Base-by-base conservation (phyloP, 1,284 basidiomycete species). In the Rhizoctonia solani region DNA sequence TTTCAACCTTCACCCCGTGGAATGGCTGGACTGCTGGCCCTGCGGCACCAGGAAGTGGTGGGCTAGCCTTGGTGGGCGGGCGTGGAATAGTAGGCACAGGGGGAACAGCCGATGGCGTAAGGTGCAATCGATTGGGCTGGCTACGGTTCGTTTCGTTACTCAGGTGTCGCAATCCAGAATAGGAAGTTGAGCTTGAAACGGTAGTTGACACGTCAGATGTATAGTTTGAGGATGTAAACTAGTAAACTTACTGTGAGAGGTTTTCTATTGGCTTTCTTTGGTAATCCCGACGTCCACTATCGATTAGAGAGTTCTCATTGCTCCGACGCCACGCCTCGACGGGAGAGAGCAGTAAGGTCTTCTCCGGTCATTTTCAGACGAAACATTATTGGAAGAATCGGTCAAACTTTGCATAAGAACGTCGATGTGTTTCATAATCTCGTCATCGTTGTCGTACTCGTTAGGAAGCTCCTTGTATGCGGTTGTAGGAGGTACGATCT, bases 401-500 rank as follows among this genome's bases (percentile, higher is more conserved):
- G 49, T 2, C 32, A 50, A 32, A 39, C 44, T 25, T 23, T 50
- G 46, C 30, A 61, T 61, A 6, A 61, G 19, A 8, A 47, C 34
- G 30, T 61, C 58, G 32, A 61, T 34, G 25, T 47, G 44, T 29
- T 50, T 29, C 4, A 61, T 11, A 8, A 41, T 37, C 5, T 61
- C 34, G 46, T 47, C 23, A 46, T 61, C 47, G n/a, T 3, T 9
- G 19, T 32, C n/a, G n/a, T 61, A 61, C 30, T 50, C 47, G 5
- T 44, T 61, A 11, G 58, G 58, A 41, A 61, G 58, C n/a, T 30
- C 58, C 25, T 50, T 41, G 32, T 49, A 61, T 50, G 23, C 44
- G 46, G n/a, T 50, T 13, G 2, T 19, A 21, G 16, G 9, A 11
- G 53, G 16, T 3, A 34, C 32, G 6, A 34, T 6, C 23, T 23